phyloP scores from a whole-genome alignment of 1,284 basidiomycete genomes.

The Erythrobasidium hasegawianum region DNA sequence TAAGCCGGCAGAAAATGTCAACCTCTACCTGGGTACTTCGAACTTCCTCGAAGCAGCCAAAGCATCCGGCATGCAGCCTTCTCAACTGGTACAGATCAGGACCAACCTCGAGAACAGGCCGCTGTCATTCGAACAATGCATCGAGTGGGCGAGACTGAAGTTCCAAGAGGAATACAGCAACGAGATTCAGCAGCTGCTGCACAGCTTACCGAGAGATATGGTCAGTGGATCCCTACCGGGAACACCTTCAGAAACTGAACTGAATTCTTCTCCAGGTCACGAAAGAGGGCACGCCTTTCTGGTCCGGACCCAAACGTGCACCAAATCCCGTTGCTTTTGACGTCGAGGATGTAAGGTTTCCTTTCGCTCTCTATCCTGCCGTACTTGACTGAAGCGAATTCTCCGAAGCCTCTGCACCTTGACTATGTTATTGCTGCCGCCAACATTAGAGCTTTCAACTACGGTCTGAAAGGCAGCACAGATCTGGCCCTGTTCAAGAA shows the following conservation, averaged over 20 bases:
- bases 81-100: conserved; percentile 85
- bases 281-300: conserved; percentile 48
- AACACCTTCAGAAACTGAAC: neutral
- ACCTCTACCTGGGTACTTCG: conserved; percentile 93
- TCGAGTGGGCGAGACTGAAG: conserved; percentile 91
- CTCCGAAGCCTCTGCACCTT: conserved; percentile 72
- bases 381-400: neutral
- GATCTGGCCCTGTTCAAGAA: conserved; percentile 78
- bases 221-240: conserved; percentile 44
- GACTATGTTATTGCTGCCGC: conserved; percentile 88
- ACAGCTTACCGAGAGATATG: conserved; percentile 91
- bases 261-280: conserved; percentile 37
- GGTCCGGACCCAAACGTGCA: conserved; percentile 86
- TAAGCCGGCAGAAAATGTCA: conserved; percentile 89
- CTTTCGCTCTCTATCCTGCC: too few relatives aligned
- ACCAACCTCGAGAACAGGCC: conserved; percentile 91
- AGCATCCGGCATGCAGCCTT: conserved; percentile 76
- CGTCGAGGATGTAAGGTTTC: conserved; percentile 67
- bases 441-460: conserved; percentile 97
- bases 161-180: conserved; percentile 96
- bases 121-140: conserved; percentile 95
- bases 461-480: conserved; percentile 86
- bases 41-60: conserved; percentile 90
- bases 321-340: conserved; percentile 86
- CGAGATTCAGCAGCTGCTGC: conserved; percentile 86